Conservation (phyloP, 106 monocot genomes). For the Posidonia australis region DNA sequence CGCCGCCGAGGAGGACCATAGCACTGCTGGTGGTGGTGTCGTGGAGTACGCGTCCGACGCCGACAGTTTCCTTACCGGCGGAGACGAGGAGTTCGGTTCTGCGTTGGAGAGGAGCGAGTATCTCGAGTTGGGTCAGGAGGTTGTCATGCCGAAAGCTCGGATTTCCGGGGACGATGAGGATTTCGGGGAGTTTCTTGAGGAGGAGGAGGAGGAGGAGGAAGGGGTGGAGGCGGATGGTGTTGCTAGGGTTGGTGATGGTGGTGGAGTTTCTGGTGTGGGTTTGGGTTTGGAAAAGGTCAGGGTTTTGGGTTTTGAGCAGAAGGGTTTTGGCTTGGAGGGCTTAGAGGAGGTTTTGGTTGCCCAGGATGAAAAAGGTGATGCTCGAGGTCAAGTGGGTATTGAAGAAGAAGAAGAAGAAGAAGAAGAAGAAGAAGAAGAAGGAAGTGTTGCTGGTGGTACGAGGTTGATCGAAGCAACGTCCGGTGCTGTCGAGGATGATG, state of each 20-base stretch:
- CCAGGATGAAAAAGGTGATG: background rate
- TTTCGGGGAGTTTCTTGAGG: background rate
- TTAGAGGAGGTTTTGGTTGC: background rate
- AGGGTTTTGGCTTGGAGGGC: background rate
- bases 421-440: background rate
- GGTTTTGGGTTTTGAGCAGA: background rate
- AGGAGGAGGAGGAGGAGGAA: background rate
- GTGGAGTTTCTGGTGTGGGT: background rate
- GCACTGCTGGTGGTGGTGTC: background rate
- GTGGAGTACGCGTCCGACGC: background rate
- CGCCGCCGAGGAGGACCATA: background rate
- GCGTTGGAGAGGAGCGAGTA: slow-evolving; percentile 1
- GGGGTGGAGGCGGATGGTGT: background rate
- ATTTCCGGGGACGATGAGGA: slow-evolving; percentile 12
- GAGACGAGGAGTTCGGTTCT: background rate
- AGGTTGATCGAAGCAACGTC: background rate
- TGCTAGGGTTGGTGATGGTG: background rate
- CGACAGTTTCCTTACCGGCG: slow-evolving; percentile 4
- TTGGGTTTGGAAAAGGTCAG: background rate
- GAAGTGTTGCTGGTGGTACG: background rate
- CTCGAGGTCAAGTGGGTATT: no score
- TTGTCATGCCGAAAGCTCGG: slow-evolving; percentile 13
- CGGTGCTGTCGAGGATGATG: slow-evolving; percentile 2
- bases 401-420: background rate
- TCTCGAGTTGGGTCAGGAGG: background rate